Base-by-base conservation (phyloP, 495 filamentous ascomycete genomes). In the Lophiostoma macrostomum region DNA sequence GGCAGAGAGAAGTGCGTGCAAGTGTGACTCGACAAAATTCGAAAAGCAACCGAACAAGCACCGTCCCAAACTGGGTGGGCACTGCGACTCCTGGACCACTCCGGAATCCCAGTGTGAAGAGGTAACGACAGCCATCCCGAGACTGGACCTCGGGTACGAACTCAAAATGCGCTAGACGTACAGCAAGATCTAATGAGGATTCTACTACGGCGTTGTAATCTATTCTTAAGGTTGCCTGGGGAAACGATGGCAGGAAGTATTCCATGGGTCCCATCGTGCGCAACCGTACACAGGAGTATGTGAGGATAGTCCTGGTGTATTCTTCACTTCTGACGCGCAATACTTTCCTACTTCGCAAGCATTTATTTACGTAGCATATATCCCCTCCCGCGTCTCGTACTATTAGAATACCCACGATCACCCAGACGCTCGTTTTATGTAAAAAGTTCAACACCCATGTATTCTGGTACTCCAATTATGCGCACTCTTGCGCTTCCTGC, bases 21-120 rank as follows among this genome's bases (percentile, higher is more conserved):
- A 63, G 60, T 30, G 56, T 63, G 3, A 60, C 59, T 20, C 22
- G 59, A 19, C 59, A 58, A 32, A 63, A 50, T 32, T 63, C 59
- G 38, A 41, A 31, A 5, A 50, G 23, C 16, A 62, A 38, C 2
- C 32, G 56, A 13, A 31, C 16, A 27, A 60, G 58, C 31, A 61
- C 23, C 25, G 42, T 57, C 22, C 59, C 53, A 20, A 58, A 63
- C 27, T 63, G 58, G 58, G 48, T 57, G 25, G 49, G 20, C n/a
- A 50, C 45, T 30, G 53, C 53, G 30, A 39, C 44, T 1, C 46
- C 46, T n/a, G 45, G 32, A 11, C 47, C 55, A 6, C 18, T 53
- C 25, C 38, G 47, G 41, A 58, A 58, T 12, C 30, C 39, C 2
- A 53, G 55, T 32, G 27, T 34, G 5, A 58, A 29, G 32, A 43